Evolutionary conservation across 179 eudicot species (phyloP), one percentile per base, ranked within the genome.

Genomic region (Beta macrorhiza): DNA sequence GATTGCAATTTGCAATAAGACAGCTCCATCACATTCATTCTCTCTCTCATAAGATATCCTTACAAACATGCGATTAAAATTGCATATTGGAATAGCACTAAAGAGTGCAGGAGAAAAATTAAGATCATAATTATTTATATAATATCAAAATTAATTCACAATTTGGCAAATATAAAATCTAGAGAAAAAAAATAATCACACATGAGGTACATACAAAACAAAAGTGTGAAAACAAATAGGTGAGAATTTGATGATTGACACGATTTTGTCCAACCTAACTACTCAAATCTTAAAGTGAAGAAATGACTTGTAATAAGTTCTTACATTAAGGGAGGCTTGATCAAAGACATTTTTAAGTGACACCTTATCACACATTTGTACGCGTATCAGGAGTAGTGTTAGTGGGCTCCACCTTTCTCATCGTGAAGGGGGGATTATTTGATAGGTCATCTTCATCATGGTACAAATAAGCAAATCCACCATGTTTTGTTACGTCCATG

Each of bases 381-480:
- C 32, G 75, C 10, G 5, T 20, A 4, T 74, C 77, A 1, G 84
- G 81, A 0, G 81, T 61, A 5, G 44, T 61, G 42, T 37, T 37
- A 51, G 42, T 11, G 0, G 84, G 81, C 65, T 72, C 84, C 7
- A 78, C 78, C 32, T 19, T 51, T 5, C 29, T 72, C 73, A 72
- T 59, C 17, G 76, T 51, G 37, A 71, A 72, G 7, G 62, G 1
- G 0, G 78, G 74, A 7, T 5, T 82, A 8, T 72, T 73, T 29
- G 84, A 82, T 9, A 29, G 58, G 52, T 82, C 87, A 75, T 85
- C 89, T 0, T 77, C 77, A 42, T 85, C 87, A 51, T 82, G 44
- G 70, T 87, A 87, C 61, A 73, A 75, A 47, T 87, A 87, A 0
- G 89, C 89, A 14, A 87, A 87, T 49, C 89, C 89, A 29, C 89